A percentile compares a stretch with the other conserved stretches of the same genome.
phyloP scores from a whole-genome alignment of 1,284 basidiomycete genomes.

The Tilletia setariae region DNA sequence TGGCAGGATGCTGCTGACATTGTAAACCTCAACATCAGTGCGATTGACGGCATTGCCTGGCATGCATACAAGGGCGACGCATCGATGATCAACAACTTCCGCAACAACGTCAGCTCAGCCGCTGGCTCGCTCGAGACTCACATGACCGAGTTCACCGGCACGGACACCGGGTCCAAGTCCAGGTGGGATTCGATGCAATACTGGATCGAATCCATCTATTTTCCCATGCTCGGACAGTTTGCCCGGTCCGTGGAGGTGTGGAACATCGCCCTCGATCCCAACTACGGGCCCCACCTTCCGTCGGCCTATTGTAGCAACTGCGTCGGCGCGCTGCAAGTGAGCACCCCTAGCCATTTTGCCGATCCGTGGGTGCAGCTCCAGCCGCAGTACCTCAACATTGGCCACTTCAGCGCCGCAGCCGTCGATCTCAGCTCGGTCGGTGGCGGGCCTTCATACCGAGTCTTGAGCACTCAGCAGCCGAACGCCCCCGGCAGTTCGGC shows the following conservation, averaged over 20 bases:
- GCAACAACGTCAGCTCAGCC: slow-evolving; percentile 20
- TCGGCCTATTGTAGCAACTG: slow-evolving; percentile 32
- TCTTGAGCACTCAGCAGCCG: slow-evolving; percentile 17
- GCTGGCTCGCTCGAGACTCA: slow-evolving; percentile 23
- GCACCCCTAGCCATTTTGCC: slow-evolving; percentile 7
- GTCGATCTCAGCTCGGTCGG: slow-evolving; percentile 33
- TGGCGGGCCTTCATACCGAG: slow-evolving; percentile 28
- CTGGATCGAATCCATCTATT: slow-evolving; percentile 35
- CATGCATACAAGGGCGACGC: slow-evolving; percentile 42
- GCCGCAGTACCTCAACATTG: slow-evolving; percentile 31
- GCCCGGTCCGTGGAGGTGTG: slow-evolving; percentile 29
- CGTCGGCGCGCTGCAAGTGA: slow-evolving; percentile 29
- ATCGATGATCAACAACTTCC: slow-evolving; percentile 20
- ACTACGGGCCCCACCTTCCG: slow-evolving; percentile 30
- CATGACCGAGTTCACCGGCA: slow-evolving; percentile 40
- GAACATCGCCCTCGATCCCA: slow-evolving; percentile 36
- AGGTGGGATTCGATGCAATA: slow-evolving; percentile 29
- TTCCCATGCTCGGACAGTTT: slow-evolving; percentile 28
- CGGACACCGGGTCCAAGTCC: slow-evolving; percentile 14
- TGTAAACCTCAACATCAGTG: slow-evolving; percentile 28
- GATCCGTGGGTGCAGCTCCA: slow-evolving; percentile 28
- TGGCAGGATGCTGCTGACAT: slow-evolving; percentile 30
- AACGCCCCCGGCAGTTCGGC: slow-evolving; percentile 13
- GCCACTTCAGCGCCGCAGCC: slow-evolving; percentile 30
- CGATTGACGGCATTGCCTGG: slow-evolving; percentile 38